These are phyloP conservation scores for Basipetospora chlamydospora DNA, from an alignment of 2,329 filamentous ascomycete genomes.

Conservation along the genomic window DNA sequence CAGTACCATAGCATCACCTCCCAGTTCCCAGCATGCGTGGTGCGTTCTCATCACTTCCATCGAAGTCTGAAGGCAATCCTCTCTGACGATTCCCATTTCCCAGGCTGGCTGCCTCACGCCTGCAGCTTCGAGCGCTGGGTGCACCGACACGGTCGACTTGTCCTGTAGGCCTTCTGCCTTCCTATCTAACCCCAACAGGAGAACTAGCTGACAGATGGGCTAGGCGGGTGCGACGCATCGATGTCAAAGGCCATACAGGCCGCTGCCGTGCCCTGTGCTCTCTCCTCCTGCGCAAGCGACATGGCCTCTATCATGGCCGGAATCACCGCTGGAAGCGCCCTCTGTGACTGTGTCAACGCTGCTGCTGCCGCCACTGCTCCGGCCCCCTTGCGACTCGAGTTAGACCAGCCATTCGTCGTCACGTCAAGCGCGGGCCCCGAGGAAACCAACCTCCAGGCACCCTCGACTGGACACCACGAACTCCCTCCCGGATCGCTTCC, in stretches of 20 bases:
- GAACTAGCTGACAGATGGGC: no score
- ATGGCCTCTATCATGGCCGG: neutral
- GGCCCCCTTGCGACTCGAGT: no score
- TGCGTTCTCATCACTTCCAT: neutral
- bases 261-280: neutral
- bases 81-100: no score
- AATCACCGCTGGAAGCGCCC: neutral
- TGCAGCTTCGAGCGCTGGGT: neutral
- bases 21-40: conserved; percentile 1
- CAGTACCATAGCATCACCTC: conserved; percentile 2
- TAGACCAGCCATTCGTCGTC: no score
- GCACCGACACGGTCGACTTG: conserved; percentile 2
- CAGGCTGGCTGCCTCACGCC: conserved; percentile 2
- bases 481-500: no score
- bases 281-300: neutral
- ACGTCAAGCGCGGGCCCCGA: no score
- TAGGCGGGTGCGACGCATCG: conserved; percentile 1
- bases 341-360: conserved; percentile 3
- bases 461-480: no score
- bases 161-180: neutral
- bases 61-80: no score
- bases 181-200: no score
- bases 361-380: neutral
- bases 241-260: neutral
- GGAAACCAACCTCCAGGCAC: no score